Conservation (phyloP, 345 rosid species). For the Eucalyptus regnans region DNA sequence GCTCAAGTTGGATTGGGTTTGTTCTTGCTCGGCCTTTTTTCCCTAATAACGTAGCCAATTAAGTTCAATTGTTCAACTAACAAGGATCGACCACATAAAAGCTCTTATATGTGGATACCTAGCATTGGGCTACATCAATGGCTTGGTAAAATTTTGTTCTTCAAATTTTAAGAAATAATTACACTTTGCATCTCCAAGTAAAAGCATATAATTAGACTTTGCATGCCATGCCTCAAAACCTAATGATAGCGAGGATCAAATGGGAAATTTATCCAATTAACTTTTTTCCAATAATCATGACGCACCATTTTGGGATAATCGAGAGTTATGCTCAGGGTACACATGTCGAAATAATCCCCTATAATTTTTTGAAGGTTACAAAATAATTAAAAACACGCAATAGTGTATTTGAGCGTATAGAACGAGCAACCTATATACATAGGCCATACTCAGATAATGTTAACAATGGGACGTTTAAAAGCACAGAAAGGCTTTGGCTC, state of each 20-base stretch:
- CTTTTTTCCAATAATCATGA: background rate
- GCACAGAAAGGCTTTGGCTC: background rate
- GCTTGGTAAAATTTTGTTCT: background rate
- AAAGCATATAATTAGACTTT: background rate
- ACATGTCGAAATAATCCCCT: background rate
- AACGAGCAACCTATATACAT: background rate
- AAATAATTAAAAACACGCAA: background rate
- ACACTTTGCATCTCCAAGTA: background rate
- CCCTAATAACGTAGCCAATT: background rate
- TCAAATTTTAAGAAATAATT: background rate
- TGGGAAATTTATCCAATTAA: background rate
- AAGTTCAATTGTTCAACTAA: background rate
- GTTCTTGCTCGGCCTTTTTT: background rate
- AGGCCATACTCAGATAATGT: background rate
- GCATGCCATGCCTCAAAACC: background rate
- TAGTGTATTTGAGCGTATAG: background rate
- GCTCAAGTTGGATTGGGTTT: too few species aligned
- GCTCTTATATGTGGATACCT: background rate
- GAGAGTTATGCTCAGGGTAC: background rate
- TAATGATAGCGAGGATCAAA: background rate
- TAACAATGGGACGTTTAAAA: background rate
- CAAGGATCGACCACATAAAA: background rate
- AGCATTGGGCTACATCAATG: background rate
- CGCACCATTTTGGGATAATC: background rate
- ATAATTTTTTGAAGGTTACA: background rate